phyloP scores from a whole-genome alignment of 371 early-diverging fungal genomes.

The Batkoa obscura region DNA sequence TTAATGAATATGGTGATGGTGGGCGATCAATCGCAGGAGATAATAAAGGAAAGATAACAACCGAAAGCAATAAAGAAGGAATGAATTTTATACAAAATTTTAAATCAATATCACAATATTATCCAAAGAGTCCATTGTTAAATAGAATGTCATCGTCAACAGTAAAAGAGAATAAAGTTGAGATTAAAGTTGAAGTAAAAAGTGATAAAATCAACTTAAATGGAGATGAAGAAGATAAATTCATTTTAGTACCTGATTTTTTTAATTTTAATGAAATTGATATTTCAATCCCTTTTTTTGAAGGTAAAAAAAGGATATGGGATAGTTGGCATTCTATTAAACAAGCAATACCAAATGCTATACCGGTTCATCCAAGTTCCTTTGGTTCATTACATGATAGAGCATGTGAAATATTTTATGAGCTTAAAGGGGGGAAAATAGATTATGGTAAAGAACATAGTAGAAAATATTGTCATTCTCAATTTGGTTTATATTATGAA shows the following conservation, averaged over 20 bases:
- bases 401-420: slow-evolving; percentile 10
- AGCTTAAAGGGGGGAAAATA: slow-evolving; percentile 10
- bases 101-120: too few relatives aligned
- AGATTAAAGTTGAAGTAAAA: too few relatives aligned
- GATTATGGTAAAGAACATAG: slow-evolving; percentile 11
- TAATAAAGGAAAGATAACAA: too few relatives aligned
- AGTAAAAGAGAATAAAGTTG: too few relatives aligned
- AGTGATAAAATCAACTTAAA: background rate
- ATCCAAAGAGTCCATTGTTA: too few relatives aligned
- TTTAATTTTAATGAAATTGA: background rate
- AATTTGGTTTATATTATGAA: slow-evolving; percentile 7
- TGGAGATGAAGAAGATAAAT: background rate
- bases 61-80: too few relatives aligned
- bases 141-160: too few relatives aligned
- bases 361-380: background rate
- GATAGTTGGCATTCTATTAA: background rate
- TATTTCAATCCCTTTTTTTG: background rate
- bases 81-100: too few relatives aligned
- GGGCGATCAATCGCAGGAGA: too few relatives aligned
- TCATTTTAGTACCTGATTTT: background rate
- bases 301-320: too few relatives aligned
- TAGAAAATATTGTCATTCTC: slow-evolving; percentile 7
- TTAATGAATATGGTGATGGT: too few relatives aligned
- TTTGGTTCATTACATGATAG: slow-evolving; percentile 8
- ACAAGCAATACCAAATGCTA: background rate